Base-by-base conservation (phyloP, 1,139 yeast species). In the Saccharomyces hybrid region DNA sequence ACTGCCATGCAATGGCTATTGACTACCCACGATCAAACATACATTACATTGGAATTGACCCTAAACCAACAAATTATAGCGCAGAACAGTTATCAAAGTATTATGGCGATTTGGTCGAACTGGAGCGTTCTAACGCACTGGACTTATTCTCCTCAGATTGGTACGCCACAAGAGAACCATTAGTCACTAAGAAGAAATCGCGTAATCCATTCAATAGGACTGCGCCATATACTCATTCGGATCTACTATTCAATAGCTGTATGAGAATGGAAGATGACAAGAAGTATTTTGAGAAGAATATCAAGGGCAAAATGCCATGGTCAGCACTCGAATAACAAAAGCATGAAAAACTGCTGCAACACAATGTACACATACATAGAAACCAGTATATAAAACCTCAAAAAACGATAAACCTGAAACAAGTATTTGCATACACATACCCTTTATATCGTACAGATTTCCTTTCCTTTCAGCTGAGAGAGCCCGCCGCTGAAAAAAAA, bases 11-110 rank as follows among this genome's bases (percentile, higher is more conserved):
- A 0, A 55, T 51, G 19, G 69, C 69, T 2, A 60, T 67, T 26
- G 70, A 51, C 55, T 68, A 57, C 31, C 63, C 66, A 5, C n/a
- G 16, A 13, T 49, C 53, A 3, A 49, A 55, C 9, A 59, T 67
- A 16, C 48, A 70, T 2, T 88, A 85, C 64, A 67, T 83, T 38
- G 89, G 93, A 0, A 76, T 81, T 55, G 78, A 81, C n/a, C 95
- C 90, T 1, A 62, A 65, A 4, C 86, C 86, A 1, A 54, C 58
- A 19, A 63, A 67, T 48, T 58, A 59, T 7, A 56, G 60, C 14
- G 63, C 63, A 9, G 47, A 41, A 4, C 54, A 67, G 57, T 50
- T 68, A 54, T 47, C 58, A 29, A 55, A 61, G 47, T 57, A 66
- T 60, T 80, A 76, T 57, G 62, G 71, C 3, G 80, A 79, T 46